Conservation (phyloP, 2,329 filamentous ascomycete species). For the Dactylonectria estremocensis region DNA sequence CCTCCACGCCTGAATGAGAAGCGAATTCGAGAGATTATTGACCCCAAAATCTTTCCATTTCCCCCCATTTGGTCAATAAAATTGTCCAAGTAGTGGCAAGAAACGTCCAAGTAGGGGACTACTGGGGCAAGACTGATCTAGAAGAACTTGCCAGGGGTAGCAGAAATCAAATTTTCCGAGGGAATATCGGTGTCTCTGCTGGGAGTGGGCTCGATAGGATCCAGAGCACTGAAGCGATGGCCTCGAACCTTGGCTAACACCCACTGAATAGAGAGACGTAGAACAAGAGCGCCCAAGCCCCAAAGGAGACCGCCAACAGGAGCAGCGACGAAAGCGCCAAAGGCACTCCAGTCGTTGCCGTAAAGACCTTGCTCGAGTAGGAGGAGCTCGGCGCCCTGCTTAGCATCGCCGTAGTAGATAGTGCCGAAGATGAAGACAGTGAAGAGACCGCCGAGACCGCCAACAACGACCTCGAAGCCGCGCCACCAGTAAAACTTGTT, state of each 20-base stretch:
- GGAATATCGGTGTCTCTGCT: slow-evolving; percentile 51
- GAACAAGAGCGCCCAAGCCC: slow-evolving; percentile 73
- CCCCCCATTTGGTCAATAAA: neutral
- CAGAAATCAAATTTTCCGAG: slow-evolving; percentile 44
- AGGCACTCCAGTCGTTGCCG: slow-evolving; percentile 83
- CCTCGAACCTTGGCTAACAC: slow-evolving; percentile 70
- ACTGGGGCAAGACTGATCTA: slow-evolving; percentile 48
- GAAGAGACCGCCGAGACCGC: slow-evolving; percentile 82
- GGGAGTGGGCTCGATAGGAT: slow-evolving; percentile 60
- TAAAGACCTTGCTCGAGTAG: slow-evolving; percentile 83
- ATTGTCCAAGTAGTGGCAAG: neutral
- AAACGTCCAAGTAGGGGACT: slow-evolving; percentile 27
- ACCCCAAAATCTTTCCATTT: neutral
- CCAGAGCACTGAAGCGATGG: slow-evolving; percentile 76
- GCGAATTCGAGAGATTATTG: neutral
- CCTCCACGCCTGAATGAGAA: slow-evolving; percentile 1
- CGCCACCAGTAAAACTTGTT: slow-evolving; percentile 83
- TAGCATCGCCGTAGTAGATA: slow-evolving; percentile 80
- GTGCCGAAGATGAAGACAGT: slow-evolving; percentile 87
- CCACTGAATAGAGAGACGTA: slow-evolving; percentile 74
- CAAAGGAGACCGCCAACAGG: slow-evolving; percentile 83
- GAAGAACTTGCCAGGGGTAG: slow-evolving; percentile 70
- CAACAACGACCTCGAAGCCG: slow-evolving; percentile 85
- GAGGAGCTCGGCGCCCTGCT: slow-evolving; percentile 76
- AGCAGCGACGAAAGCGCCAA: slow-evolving; percentile 86